phyloP scores from a whole-genome alignment of 1,139 yeast genomes.

The Geotrichum reessii region DNA sequence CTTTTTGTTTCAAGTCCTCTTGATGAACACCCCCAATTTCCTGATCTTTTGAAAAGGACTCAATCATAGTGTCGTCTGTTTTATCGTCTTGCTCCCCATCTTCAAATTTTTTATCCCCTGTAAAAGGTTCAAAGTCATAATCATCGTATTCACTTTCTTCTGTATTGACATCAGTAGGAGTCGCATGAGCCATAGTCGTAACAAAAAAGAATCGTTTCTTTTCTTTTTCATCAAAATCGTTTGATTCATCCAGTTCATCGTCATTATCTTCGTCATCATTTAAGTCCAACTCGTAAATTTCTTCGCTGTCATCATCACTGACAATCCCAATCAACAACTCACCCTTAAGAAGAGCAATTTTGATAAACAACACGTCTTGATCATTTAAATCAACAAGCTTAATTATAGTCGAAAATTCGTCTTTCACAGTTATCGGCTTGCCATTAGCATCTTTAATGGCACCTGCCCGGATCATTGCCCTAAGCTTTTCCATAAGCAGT shows the following conservation, averaged over 20 bases:
- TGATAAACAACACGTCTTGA: slow-evolving; percentile 19
- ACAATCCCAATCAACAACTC: slow-evolving; percentile 19
- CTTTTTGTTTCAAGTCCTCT: not conserved
- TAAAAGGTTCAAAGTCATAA: not conserved
- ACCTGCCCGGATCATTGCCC: slow-evolving; percentile 5
- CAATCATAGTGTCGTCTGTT: too few relatives aligned
- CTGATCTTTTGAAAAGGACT: not conserved
- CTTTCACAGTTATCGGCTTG: slow-evolving; percentile 19
- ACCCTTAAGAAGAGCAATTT: slow-evolving; percentile 20
- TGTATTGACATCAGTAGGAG: not conserved
- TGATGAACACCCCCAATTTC: not conserved
- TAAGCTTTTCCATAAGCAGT: slow-evolving; percentile 3
- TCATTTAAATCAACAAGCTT: slow-evolving; percentile 23
- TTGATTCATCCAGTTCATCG: not conserved
- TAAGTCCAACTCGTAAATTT: not conserved
- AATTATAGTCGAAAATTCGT: slow-evolving; percentile 22
- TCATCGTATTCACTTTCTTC: not conserved
- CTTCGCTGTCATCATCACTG: slow-evolving; percentile 14
- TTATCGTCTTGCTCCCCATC: too few relatives aligned
- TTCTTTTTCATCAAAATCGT: slow-evolving; percentile 1
- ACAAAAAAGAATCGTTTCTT: slow-evolving; percentile 6
- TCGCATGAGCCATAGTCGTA: not conserved
- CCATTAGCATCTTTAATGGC: slow-evolving; percentile 19
- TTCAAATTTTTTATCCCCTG: not conserved
- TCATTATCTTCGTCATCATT: not conserved